These are phyloP conservation scores for Polyporus arcularius DNA, from an alignment of 768 basidiomycete genomes.

Conservation along the genomic window DNA sequence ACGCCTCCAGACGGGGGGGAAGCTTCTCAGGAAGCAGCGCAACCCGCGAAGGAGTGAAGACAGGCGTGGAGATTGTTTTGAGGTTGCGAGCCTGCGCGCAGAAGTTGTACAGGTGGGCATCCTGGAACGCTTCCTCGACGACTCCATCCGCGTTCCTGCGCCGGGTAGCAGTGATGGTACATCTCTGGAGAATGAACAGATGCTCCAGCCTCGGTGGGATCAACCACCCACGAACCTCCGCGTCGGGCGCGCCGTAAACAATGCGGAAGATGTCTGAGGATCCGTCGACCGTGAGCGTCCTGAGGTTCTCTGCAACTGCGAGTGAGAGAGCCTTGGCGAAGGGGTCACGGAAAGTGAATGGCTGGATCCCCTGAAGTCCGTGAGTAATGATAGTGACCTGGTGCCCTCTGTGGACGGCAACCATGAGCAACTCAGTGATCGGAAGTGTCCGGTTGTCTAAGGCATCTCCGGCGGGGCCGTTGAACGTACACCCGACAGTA, in stretches of 20 bases:
- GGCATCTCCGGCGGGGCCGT: constrained; percentile 7
- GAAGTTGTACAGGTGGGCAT: constrained; percentile 18
- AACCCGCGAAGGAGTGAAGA: constrained; percentile 7
- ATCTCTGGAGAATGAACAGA: constrained; percentile 26
- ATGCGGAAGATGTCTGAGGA: constrained; percentile 41
- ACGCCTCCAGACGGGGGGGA: constrained; percentile 4
- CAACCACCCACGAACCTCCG: constrained; percentile 8
- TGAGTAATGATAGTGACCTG: too few relatives aligned
- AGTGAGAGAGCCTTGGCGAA: constrained; percentile 30
- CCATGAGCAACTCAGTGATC: constrained; percentile 44
- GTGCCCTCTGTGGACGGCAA: constrained; percentile 34
- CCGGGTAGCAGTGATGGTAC: not conserved
- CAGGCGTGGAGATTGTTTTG: constrained; percentile 17
- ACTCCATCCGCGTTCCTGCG: constrained; percentile 2
- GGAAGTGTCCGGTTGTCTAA: constrained; percentile 36
- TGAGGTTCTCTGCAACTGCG: constrained; percentile 39
- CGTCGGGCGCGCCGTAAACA: constrained; percentile 22
- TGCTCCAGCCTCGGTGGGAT: constrained; percentile 24
- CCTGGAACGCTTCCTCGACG: constrained; percentile 23
- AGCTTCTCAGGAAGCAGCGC: constrained; percentile 12
- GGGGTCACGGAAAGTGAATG: constrained; percentile 15
- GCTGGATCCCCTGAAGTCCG: not conserved
- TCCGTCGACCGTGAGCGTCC: constrained; percentile 44
- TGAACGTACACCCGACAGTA: constrained; percentile 42
- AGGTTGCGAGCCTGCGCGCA: constrained; percentile 14